Evolutionary conservation across 352 stramenopile genomes (phyloP).

Genomic region (Saprolegnia diclina): DNA sequence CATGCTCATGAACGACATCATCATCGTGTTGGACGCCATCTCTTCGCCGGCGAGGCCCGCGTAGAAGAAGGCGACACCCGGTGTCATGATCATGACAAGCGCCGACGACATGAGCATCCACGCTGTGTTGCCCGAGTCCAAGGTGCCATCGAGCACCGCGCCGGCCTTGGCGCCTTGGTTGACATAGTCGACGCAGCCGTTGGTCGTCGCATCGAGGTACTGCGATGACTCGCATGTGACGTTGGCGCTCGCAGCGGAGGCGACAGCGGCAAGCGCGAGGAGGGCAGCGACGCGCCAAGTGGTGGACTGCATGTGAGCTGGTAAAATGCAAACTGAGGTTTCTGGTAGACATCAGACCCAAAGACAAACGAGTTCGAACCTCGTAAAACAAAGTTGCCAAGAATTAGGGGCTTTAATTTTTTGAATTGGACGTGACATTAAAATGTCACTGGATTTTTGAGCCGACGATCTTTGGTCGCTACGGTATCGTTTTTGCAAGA

Average conservation of each 20-base stretch:
- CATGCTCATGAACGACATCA: constrained; percentile 74
- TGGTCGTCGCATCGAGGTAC: constrained; percentile 36
- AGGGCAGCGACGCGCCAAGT: not conserved
- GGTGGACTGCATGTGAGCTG: not conserved
- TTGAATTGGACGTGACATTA: not conserved
- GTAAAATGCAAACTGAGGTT: not conserved
- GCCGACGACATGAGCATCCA: constrained; percentile 51
- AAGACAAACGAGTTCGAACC: no score
- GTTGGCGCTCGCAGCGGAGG: not conserved
- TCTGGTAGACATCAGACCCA: not conserved
- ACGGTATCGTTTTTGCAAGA: not conserved
- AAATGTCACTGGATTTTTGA: not conserved
- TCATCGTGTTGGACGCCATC: constrained; percentile 75
- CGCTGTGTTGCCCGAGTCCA: constrained; percentile 54
- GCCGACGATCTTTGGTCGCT: not conserved
- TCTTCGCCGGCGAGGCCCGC: constrained; percentile 59
- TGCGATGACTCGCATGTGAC: constrained; percentile 28
- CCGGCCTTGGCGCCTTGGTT: constrained; percentile 35
- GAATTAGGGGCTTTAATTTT: no score
- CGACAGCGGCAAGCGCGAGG: not conserved
- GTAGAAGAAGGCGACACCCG: constrained; percentile 73
- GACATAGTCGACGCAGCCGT: constrained; percentile 38
- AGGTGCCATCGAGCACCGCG: constrained; percentile 31
- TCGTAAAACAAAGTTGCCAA: no score
- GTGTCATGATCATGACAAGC: constrained; percentile 70